Percentiles rank a stretch among this genome's conserved stretches.
Evolutionary conservation across 176 grass and related monocot species (phyloP).

Genomic region (Aegilops umbellulata): DNA sequence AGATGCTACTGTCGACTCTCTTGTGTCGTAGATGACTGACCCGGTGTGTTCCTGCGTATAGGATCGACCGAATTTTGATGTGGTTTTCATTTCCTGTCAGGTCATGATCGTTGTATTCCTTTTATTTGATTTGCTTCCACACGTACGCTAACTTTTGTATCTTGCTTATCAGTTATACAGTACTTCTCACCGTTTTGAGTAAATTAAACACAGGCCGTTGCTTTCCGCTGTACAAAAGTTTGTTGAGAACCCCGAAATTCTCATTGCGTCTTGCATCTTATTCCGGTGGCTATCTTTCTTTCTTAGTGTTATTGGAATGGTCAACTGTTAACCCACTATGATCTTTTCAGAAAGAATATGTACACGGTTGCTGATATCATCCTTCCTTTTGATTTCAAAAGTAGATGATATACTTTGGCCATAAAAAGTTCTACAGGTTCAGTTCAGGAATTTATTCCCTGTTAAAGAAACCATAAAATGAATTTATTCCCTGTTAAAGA

Average conservation of each 20-base stretch:
- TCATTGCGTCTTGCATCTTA: not conserved
- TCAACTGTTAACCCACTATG: conserved; percentile 1
- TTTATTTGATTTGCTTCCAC: conserved; percentile 5
- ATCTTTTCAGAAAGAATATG: not conserved
- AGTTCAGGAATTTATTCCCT: conserved; percentile 4
- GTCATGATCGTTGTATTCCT: conserved; percentile 10
- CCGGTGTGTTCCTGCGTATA: conserved; percentile 45
- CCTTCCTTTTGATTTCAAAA: not conserved
- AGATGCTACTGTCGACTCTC: conserved; percentile 12
- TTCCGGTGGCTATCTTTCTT: not conserved
- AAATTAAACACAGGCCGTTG: conserved; percentile 23
- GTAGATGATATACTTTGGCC: not conserved
- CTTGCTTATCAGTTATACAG: conserved; percentile 24
- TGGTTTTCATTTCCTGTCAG: conserved; percentile 19
- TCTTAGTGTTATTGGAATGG: not conserved
- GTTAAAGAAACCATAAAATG: not conserved
- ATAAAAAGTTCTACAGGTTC: not conserved
- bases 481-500: conserved; percentile 7
- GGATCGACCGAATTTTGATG: conserved; percentile 28
- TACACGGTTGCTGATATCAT: not conserved
- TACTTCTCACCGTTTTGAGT: conserved; percentile 20
- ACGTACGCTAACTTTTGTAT: conserved; percentile 30
- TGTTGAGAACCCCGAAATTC: not conserved
- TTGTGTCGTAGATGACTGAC: conserved; percentile 46
- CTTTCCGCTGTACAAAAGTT: conserved; percentile 22